Base-by-base conservation (phyloP, 495 filamentous ascomycete genomes). In the Glarea lozoyensis region DNA sequence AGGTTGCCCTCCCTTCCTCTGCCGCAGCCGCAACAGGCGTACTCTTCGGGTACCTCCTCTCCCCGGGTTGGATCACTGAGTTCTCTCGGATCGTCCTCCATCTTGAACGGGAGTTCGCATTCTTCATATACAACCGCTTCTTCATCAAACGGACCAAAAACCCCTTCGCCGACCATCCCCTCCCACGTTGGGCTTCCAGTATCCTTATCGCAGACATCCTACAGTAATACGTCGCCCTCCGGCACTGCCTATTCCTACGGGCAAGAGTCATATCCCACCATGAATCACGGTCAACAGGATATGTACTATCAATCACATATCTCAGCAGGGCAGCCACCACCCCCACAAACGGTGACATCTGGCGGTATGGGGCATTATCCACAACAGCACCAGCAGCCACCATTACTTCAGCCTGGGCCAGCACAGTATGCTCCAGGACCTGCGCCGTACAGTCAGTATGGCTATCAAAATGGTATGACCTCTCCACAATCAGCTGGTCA, bases 271-370 rank as follows among this genome's bases (percentile, higher is more conserved):
- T 79, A 87, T 61, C 66, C 70, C 68, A 82, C 76, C 61, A 94
- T 98, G 86, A 94, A 96, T 66, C 79, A 84, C 55, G 67, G 72
- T 34, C 80, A 80, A 53, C 75, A 78, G 46, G 92, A 94, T 55
- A 82, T 88, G 78, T 89, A 93, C 49, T 86, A 90, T 56, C 74
- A 76, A 34, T 66, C 77, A 35, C 86, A 94, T 60, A 78, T 95
- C 71, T 88, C 88, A 46, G 75, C 81, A 41, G 82, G 79, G 36
- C 88, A 85, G 58, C 73, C 82, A 27, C 88, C 89, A 59, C 72
- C 82, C 42, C 81, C 84, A 0, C 84, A 89, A 55, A 81, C 85
- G 36, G 84, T 85, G 6, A 85, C 89, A 6, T 86, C 88, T 9
- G 75, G 82, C 42, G 69, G 73, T 40, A 71, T 92, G 58, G 65